These are phyloP conservation scores for Nigrograna mackinnonii DNA, from an alignment of 2,329 filamentous ascomycete genomes.

Conservation along the genomic window DNA sequence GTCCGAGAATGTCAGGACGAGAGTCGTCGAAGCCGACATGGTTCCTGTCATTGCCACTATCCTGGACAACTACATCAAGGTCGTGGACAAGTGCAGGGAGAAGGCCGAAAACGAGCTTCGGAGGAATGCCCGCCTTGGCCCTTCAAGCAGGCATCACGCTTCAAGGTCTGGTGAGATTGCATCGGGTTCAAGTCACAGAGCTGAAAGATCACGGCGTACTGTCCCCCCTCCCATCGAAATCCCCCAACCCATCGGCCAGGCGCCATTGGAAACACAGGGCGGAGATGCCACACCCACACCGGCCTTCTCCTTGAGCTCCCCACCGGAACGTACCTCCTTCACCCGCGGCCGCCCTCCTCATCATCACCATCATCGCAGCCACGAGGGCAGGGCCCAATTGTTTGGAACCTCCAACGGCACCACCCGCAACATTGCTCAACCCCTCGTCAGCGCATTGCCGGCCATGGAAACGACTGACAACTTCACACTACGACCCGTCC, in stretches of 20 bases:
- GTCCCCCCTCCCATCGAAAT: slow-evolving; percentile 86
- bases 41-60: slow-evolving; percentile 98
- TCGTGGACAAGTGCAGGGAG: slow-evolving; percentile 88
- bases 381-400: slow-evolving; percentile 47
- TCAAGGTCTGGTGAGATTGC: slow-evolving; percentile 43
- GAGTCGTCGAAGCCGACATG: slow-evolving; percentile 98
- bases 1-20: slow-evolving; percentile 89
- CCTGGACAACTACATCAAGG: slow-evolving; percentile 96
- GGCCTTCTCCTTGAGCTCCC: slow-evolving; percentile 69
- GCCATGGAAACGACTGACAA: slow-evolving; percentile 71
- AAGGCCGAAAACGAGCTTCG: slow-evolving; percentile 81
- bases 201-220: slow-evolving; percentile 66
- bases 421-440: slow-evolving; percentile 60
- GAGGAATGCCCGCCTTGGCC: slow-evolving; percentile 52
- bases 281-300: slow-evolving; percentile 67
- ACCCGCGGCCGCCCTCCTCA: slow-evolving; percentile 59
- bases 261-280: slow-evolving; percentile 52
- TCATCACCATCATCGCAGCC: slow-evolving; percentile 50
- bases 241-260: slow-evolving; percentile 56
- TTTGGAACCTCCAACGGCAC: slow-evolving; percentile 24
- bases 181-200: slow-evolving; percentile 42
- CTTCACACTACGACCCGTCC: slow-evolving; percentile 75
- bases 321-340: slow-evolving; percentile 71
- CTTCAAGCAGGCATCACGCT: slow-evolving; percentile 44
- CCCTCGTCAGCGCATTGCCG: slow-evolving; percentile 68